Percentiles rank a stretch among this genome's conserved stretches.
These are phyloP conservation scores for Suillus discolor DNA, from an alignment of 768 basidiomycete species.

Conservation along the genomic window DNA sequence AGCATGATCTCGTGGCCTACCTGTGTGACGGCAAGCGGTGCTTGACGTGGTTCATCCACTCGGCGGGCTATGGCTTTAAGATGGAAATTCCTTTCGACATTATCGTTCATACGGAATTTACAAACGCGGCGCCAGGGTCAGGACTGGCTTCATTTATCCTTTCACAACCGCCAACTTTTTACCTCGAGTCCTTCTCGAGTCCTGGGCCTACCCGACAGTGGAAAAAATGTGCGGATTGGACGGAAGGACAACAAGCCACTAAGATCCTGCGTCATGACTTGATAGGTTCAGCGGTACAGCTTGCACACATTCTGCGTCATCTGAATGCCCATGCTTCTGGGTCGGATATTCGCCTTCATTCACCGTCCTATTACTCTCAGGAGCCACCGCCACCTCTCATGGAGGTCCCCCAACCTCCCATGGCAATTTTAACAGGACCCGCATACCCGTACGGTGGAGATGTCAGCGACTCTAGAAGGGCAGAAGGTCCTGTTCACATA, in stretches of 20 bases:
- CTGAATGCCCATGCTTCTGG: conserved; percentile 38
- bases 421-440: conserved; percentile 32
- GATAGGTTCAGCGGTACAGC: conserved; percentile 62
- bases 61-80: conserved; percentile 75
- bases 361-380: conserved; percentile 37
- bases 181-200: conserved; percentile 50
- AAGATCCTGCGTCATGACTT: conserved; percentile 65
- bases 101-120: conserved; percentile 60
- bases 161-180: conserved; percentile 69
- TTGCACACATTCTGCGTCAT: conserved; percentile 55
- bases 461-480: conserved; percentile 17
- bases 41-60: conserved; percentile 80
- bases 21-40: conserved; percentile 66
- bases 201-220: conserved; percentile 45
- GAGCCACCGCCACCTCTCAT: conserved; percentile 33
- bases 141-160: conserved; percentile 67
- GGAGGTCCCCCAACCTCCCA: conserved; percentile 44
- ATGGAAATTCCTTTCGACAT: conserved; percentile 79
- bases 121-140: conserved; percentile 52
- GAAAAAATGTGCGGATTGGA: conserved; percentile 76
- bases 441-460: conserved; percentile 33
- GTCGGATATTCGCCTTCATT: conserved; percentile 38
- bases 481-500: conserved; percentile 19
- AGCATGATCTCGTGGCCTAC: conserved; percentile 76
- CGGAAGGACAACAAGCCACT: conserved; percentile 70